Conservation (phyloP, 2,329 filamentous ascomycete genomes). For the Sporothrix protearum region DNA sequence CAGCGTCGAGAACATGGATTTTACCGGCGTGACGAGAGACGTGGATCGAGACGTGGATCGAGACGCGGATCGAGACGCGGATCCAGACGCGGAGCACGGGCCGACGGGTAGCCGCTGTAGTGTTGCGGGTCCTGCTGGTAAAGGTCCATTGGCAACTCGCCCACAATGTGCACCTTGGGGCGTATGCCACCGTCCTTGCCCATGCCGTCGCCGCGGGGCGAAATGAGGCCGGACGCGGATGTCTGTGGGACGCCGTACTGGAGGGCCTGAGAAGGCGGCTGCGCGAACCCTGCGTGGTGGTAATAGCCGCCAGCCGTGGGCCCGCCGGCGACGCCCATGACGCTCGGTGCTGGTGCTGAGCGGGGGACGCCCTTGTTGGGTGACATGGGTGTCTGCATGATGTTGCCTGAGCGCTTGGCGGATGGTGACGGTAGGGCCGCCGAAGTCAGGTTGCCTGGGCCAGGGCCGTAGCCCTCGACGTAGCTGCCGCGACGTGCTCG, state of each 20-base stretch:
- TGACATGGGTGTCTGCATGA: slow-evolving; percentile 19
- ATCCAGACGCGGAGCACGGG: background rate
- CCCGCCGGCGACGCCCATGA: background rate
- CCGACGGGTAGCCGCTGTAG: background rate
- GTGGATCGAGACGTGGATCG: background rate
- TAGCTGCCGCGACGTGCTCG: slow-evolving; percentile 33
- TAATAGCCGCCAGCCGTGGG: background rate
- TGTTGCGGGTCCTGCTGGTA: background rate
- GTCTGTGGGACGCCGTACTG: background rate
- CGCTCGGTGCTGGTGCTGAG: background rate
- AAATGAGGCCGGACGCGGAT: background rate
- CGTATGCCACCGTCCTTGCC: background rate
- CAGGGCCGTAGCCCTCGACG: slow-evolving; percentile 34
- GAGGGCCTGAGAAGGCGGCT: background rate
- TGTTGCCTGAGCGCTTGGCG: slow-evolving; percentile 2
- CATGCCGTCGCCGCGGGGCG: slow-evolving; percentile 11
- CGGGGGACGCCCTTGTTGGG: slow-evolving; percentile 20
- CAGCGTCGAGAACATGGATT: background rate
- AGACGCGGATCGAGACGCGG: background rate
- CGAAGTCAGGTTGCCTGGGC: slow-evolving; percentile 16
- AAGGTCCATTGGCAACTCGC: background rate
- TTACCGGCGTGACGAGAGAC: background rate
- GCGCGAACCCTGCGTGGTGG: background rate
- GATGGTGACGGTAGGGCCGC: background rate
- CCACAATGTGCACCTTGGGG: background rate